phyloP scores from a whole-genome alignment of 139 green algal genomes.

The Chlorella sp. region DNA sequence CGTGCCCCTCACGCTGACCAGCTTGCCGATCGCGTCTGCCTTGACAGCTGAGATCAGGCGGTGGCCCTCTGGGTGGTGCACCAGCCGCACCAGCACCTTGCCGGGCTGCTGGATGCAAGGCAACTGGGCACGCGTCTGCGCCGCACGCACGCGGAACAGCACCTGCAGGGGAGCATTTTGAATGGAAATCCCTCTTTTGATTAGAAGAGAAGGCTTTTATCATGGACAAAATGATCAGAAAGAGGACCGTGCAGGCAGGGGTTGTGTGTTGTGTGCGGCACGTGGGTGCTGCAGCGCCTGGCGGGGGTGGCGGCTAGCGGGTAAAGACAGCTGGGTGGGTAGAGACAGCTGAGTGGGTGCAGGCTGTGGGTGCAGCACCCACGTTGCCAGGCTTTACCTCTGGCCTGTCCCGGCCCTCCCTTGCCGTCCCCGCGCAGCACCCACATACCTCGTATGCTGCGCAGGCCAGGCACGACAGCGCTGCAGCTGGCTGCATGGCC shows the following conservation, averaged over 20 bases:
- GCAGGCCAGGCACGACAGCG: conserved; percentile 61
- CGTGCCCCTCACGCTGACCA: conserved; percentile 83
- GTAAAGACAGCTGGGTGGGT: no score
- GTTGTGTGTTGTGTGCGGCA: not conserved
- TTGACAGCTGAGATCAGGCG: conserved; percentile 49
- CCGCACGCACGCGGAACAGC: conserved; percentile 32
- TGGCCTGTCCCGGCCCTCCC: not conserved
- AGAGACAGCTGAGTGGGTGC: no score
- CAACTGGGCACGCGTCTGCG: not conserved
- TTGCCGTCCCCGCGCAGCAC: not conserved
- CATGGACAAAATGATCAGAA: no score
- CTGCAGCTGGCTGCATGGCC: conserved; percentile 62
- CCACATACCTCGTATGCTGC: conserved; percentile 61
- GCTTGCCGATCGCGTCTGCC: conserved; percentile 55
- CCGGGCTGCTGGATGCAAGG: conserved; percentile 13
- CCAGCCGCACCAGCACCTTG: conserved; percentile 56
- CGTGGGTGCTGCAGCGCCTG: not conserved
- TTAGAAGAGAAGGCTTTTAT: no score
- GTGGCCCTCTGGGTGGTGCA: conserved; percentile 45
- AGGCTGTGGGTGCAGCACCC: not conserved
- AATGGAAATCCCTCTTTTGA: no score
- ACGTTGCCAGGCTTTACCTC: not conserved
- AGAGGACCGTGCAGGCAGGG: not conserved
- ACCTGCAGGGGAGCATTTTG: conserved; percentile 14
- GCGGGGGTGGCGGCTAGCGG: no score